Evolutionary conservation across 1,139 yeast genomes (phyloP), one percentile per base, ranked within the genome.

Genomic region (Torulaspora pretoriensis): DNA sequence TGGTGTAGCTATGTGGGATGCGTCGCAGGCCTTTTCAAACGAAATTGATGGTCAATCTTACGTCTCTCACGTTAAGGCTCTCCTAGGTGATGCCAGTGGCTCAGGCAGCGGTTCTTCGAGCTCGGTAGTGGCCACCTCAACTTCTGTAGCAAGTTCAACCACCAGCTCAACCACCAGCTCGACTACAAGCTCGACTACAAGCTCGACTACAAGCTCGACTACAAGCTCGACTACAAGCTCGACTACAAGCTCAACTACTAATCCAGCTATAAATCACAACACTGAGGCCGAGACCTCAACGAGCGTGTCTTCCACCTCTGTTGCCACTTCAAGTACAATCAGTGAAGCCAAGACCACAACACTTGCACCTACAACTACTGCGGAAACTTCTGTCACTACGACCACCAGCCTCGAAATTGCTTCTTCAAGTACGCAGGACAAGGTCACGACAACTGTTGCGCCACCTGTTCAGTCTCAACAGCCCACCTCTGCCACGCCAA

Each of bases 1-100:
- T 52, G 97, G 97, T 62, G 75, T 89, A 56, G 80, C 86, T 70
- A 68, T 88, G 51, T 89, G 97, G 97, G 96, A 89, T 67, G 96
- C 95, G 43, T 83, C 94, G 43, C 88, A 83, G 64, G 89, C 83
- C 12, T 77, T 73, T 61, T 61, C 73, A 16, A 87, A 86, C 61
- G 69, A 71, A 39, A 53, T 60, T 36, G 63, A 68, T 48, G 81
- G 80, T 30, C 63, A 59, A 17, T 51, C 63, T 9, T 70, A 59
- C 49, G 65, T 67, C n/a, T 55, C 58, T 14, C 54, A 60, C 17
- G 45, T 68, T 36, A 68, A 67, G 49, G 43, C 53, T 10, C 55
- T 64, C 19, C 49, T 70, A 50, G 29, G 32, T 16, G 28, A 43
- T 12, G 10, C 42, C 8, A 22, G 56, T 13, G 34, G 61, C 13